Evolutionary conservation across 163 green algal genomes (phyloP).

Genomic region (Prototheca wickerhamii): DNA sequence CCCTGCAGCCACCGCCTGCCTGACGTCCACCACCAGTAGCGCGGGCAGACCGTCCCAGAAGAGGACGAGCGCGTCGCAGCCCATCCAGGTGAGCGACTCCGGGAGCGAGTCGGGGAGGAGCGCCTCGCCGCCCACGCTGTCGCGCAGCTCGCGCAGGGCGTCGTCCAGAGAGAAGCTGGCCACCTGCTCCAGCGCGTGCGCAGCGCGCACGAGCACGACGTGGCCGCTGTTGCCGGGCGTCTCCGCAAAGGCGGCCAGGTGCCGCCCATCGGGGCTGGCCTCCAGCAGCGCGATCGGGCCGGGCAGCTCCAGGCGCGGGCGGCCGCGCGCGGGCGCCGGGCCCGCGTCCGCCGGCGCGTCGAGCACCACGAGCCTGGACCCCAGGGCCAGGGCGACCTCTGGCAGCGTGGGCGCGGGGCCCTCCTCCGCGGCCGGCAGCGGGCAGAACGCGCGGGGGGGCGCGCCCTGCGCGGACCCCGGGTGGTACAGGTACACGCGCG

Average conservation of each 20-base stretch:
- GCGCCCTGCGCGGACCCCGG: conserved; percentile 14
- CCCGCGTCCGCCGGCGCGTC: not conserved
- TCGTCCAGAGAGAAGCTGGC: conserved; percentile 21
- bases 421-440: conserved; percentile 9
- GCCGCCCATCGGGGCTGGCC: conserved; percentile 22
- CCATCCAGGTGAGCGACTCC: conserved; percentile 71
- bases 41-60: conserved; percentile 54
- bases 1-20: conserved; percentile 30
- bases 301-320: not conserved
- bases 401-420: not conserved
- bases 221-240: not conserved
- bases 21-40: conserved; percentile 47
- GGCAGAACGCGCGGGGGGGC: conserved; percentile 24
- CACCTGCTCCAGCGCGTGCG: conserved; percentile 25
- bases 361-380: not conserved
- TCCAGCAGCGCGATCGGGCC: conserved; percentile 38
- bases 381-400: conserved; percentile 1
- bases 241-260: conserved; percentile 55
- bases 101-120: conserved; percentile 37
- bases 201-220: conserved; percentile 8
- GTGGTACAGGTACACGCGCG: not conserved
- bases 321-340: not conserved
- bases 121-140: conserved; percentile 52
- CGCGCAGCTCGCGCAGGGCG: conserved; percentile 14
- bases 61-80: conserved; percentile 64